Conservation (phyloP, 2,329 filamentous ascomycete genomes). For the Aspergillus sp. region DNA sequence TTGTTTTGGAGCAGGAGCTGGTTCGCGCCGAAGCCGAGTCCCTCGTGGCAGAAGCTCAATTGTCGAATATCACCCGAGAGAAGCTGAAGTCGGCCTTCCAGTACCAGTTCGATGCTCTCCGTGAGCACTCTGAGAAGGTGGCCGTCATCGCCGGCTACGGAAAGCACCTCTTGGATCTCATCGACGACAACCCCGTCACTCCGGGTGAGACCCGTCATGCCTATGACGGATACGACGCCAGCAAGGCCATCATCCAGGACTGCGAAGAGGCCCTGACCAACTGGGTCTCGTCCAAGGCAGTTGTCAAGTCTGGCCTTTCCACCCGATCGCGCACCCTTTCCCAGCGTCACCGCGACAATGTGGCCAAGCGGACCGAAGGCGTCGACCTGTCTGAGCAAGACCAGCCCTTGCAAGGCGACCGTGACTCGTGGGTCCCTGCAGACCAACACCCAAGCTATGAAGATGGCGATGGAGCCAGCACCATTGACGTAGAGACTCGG, state of each 20-base stretch:
- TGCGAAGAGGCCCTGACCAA: constrained; percentile 96
- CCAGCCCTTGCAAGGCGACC: constrained; percentile 70
- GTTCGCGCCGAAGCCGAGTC: constrained; percentile 98
- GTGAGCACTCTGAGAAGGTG: constrained; percentile 96
- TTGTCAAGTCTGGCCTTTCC: constrained; percentile 81
- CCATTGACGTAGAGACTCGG: constrained; percentile 26
- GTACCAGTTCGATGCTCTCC: constrained; percentile 96
- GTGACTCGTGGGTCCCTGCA: constrained; percentile 74
- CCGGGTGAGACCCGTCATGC: constrained; percentile 93
- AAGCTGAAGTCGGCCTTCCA: constrained; percentile 98
- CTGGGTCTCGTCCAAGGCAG: constrained; percentile 89
- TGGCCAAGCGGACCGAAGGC: constrained; percentile 63
- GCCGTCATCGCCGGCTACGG: constrained; percentile 97
- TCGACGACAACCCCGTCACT: constrained; percentile 95
- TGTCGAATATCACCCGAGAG: constrained; percentile 98
- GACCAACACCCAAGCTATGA: constrained; percentile 50
- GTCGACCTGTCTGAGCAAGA: constrained; percentile 82
- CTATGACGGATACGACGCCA: constrained; percentile 97
- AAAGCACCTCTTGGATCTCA: constrained; percentile 94
- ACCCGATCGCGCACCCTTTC: constrained; percentile 83
- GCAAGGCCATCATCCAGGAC: constrained; percentile 98
- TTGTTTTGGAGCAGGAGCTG: constrained; percentile 96
- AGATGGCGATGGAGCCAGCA: constrained; percentile 36
- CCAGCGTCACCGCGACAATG: constrained; percentile 72
- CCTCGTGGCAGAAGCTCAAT: constrained; percentile 94